Base-by-base conservation (phyloP, 1,139 yeast species). In the Suhomyces guaymorum region DNA sequence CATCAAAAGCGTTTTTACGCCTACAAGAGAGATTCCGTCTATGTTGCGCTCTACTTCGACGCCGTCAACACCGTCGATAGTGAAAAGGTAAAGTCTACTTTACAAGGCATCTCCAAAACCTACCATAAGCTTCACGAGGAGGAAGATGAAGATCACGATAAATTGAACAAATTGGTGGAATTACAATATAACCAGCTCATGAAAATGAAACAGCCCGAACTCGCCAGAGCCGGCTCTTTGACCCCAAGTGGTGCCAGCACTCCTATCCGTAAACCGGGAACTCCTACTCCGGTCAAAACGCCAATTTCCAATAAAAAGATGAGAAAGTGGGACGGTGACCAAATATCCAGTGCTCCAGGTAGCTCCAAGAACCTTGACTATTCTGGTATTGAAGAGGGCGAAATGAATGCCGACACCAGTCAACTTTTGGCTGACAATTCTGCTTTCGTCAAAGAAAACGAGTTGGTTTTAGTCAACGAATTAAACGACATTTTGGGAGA, bases 391-490 rank as follows among this genome's bases (percentile, higher is more conserved):
- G 49, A 46, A 15, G 55, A 44, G 1, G 51, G 38, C 5, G 78
- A 81, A 5, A 76, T 75, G 1, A 79, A 76, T 37, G 65, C 84
- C 82, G 7, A 72, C 9, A 38, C 42, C 22, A 50, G 50, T 10
- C 52, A 48, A 19, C 23, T 35, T 7, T 35, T 58, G 30, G 54
- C 62, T 8, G 69, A 68, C 41, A 43, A 55, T 15, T 43, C 56
- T 14, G 70, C 71, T 5, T 70, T 70, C 39, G 56, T 57, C 13
- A 55, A 54, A 35, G 65, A 70, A 30, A 61, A 69, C 41, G 71
- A 70, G 30, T 52, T 70, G 50, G 70, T 69, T 5, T 56, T 70
- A 33, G 69, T 70, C 25, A 61, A 63, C 38, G 76, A 70, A 41
- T 57, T 70, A 34, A 64, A 68, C 36, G 71, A 67, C 11, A 65